Conservation (phyloP, 768 basidiomycete genomes). For the Mycena galericulata region DNA sequence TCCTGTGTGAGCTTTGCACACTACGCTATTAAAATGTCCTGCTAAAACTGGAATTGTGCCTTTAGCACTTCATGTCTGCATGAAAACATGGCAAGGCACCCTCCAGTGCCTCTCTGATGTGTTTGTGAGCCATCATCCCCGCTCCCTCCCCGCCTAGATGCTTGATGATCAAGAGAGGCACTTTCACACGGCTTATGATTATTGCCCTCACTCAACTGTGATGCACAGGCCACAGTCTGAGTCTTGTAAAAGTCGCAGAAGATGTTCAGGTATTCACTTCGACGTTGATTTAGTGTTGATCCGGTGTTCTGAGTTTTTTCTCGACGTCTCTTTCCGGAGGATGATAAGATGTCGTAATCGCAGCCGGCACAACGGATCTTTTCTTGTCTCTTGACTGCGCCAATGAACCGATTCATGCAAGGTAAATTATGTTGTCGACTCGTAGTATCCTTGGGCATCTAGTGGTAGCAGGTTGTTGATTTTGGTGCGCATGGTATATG, state of each 20-base stretch:
- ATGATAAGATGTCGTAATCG: background rate
- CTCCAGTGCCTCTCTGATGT: background rate
- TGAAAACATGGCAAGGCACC: background rate
- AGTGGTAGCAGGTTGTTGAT: slow-evolving; percentile 2
- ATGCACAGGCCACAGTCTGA: background rate
- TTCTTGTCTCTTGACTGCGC: slow-evolving; percentile 1
- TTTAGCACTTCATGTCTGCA: background rate
- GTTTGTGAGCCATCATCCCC: background rate
- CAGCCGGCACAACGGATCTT: slow-evolving; percentile 3
- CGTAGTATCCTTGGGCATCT: background rate
- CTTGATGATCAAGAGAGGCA: background rate
- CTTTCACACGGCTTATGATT: slow-evolving; percentile 5
- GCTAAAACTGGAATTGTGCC: background rate
- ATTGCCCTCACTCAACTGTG: background rate
- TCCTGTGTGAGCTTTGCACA: background rate
- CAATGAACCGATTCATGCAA: background rate
- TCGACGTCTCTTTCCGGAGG: background rate
- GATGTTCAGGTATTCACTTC: background rate
- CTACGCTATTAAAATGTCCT: background rate
- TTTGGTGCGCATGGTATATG: slow-evolving; percentile 2
- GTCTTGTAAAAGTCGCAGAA: background rate
- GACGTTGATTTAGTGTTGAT: background rate
- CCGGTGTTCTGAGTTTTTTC: background rate
- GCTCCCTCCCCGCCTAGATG: background rate
- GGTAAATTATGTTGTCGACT: slow-evolving; percentile 5